These are phyloP conservation scores for Aspergillus cejpii DNA, from an alignment of 2,329 filamentous ascomycete species.

Conservation along the genomic window DNA sequence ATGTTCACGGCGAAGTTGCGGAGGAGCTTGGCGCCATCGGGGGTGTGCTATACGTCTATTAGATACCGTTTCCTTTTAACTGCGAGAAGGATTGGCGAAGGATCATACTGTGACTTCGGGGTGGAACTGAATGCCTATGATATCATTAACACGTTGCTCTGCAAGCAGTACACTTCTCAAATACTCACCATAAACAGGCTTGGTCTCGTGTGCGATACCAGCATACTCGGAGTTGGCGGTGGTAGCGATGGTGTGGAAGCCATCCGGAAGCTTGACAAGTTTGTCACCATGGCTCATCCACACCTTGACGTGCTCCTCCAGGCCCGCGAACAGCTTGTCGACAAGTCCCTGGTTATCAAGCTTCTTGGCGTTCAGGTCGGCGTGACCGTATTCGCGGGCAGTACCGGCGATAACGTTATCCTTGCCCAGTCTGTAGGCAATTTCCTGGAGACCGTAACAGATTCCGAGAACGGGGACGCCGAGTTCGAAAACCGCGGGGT, in stretches of 20 bases:
- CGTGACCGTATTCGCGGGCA: conserved; percentile 65
- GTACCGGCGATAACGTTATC: conserved; percentile 63
- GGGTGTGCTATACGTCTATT: conserved; percentile 17
- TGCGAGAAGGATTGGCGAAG: too few species aligned
- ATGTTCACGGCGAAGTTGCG: conserved; percentile 80
- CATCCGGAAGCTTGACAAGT: conserved; percentile 64
- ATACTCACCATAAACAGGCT: conserved; percentile 58
- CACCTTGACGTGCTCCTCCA: conserved; percentile 64
- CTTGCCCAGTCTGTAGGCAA: conserved; percentile 61
- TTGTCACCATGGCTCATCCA: conserved; percentile 93
- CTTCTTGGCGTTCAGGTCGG: conserved; percentile 56
- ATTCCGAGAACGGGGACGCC: conserved; percentile 56
- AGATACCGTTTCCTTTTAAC: too few species aligned
- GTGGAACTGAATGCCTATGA: conserved; percentile 69
- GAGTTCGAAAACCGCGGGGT: conserved; percentile 73
- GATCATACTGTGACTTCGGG: conserved; percentile 63
- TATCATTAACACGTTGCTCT: conserved; percentile 19
- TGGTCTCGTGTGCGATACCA: conserved; percentile 54
- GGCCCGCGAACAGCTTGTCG: conserved; percentile 69
- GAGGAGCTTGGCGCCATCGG: conserved; percentile 62
- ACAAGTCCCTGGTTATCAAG: conserved; percentile 53
- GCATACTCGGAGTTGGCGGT: conserved; percentile 73
- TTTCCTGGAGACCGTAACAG: conserved; percentile 62
- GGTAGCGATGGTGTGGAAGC: conserved; percentile 66
- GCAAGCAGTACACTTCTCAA: conserved; percentile 1